Conservation (phyloP, 495 filamentous ascomycete species). For the Chaetomidium leptoderma region DNA sequence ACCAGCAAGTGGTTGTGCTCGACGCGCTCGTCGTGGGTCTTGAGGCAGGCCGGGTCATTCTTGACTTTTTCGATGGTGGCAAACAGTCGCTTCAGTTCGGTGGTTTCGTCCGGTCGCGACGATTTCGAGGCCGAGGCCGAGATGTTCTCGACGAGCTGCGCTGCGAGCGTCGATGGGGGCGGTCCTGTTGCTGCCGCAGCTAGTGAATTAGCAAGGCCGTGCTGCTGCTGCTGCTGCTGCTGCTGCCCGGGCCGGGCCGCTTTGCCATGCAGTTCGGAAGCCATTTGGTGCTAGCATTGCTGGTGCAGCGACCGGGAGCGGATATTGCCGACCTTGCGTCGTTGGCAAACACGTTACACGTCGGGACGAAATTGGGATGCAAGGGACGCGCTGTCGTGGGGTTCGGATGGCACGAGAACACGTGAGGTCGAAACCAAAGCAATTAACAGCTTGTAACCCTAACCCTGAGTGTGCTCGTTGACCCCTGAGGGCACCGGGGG, state of each 20-base stretch:
- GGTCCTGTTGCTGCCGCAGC: constrained; percentile 25
- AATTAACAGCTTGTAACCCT: no score
- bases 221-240: not conserved
- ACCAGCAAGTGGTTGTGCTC: constrained; percentile 78
- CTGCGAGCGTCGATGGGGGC: constrained; percentile 66
- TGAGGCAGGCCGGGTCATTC: constrained; percentile 36
- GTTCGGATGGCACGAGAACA: constrained; percentile 2
- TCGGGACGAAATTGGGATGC: not conserved
- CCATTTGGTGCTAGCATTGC: constrained; percentile 26
- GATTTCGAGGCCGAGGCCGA: constrained; percentile 38
- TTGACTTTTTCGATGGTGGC: constrained; percentile 40
- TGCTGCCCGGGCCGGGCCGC: constrained; percentile 8
- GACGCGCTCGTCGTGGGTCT: constrained; percentile 58
- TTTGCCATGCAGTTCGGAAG: constrained; percentile 22
- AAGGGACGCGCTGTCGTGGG: constrained; percentile 2
- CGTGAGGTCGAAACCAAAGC: not conserved
- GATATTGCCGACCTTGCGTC: not conserved
- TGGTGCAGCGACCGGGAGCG: constrained; percentile 1
- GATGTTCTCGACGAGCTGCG: constrained; percentile 58
- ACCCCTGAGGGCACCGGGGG: no score
- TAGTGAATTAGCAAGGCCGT: not conserved
- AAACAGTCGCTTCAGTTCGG: constrained; percentile 42
- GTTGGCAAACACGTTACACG: not conserved
- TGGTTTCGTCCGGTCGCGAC: constrained; percentile 40
- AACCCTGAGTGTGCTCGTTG: not conserved